Evolutionary conservation across 2,329 filamentous ascomycete genomes (phyloP).

Genomic region (Fonsecaea multimorphosa): DNA sequence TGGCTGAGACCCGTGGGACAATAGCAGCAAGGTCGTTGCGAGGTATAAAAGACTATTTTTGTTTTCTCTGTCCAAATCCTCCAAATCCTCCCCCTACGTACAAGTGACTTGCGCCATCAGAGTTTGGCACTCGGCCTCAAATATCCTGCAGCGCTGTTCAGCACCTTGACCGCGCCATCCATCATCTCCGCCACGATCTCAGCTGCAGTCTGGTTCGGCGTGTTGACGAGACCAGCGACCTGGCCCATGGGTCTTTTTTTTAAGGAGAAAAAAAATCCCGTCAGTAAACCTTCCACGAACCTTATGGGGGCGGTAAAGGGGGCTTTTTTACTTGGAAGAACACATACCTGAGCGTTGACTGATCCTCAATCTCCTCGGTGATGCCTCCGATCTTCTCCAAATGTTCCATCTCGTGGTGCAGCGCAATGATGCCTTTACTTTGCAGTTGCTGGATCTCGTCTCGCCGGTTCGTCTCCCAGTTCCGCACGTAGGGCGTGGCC

Average conservation of each 20-base stretch:
- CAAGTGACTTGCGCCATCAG: neutral
- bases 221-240: conserved; percentile 74
- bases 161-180: conserved; percentile 58
- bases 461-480: conserved; percentile 72
- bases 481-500: conserved; percentile 74
- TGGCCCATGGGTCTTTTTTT: conserved; percentile 71
- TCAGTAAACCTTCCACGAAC: no score
- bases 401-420: conserved; percentile 56
- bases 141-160: conserved; percentile 5
- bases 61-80: neutral
- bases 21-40: no score
- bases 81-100: neutral
- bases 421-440: conserved; percentile 71
- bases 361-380: conserved; percentile 67
- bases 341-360: conserved; percentile 28
- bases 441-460: conserved; percentile 71
- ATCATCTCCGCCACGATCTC: conserved; percentile 85
- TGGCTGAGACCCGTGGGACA: no score
- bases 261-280: neutral
- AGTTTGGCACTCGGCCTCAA: conserved; percentile 9
- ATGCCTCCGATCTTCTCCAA: conserved; percentile 35
- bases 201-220: conserved; percentile 67
- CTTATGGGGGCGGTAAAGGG: neutral
- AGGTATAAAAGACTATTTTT: neutral
- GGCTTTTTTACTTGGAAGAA: no score